Conservation (phyloP, 2,329 filamentous ascomycete genomes). For the Didymella pinodella region DNA sequence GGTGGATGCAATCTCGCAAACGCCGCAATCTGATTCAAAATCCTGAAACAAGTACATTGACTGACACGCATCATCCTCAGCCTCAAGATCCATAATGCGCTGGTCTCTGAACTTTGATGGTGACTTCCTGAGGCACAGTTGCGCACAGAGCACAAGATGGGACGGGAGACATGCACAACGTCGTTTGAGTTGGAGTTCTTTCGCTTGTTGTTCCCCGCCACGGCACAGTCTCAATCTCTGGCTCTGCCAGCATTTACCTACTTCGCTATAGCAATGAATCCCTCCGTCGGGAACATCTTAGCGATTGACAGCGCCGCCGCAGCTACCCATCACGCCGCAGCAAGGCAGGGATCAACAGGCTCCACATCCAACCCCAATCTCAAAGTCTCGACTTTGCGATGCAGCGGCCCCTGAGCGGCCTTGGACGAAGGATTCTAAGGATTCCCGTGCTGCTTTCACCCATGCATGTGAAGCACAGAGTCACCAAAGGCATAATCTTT, state of each 20-base stretch:
- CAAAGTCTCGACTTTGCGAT: conserved; percentile 6
- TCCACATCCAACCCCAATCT: not conserved
- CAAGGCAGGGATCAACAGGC: not conserved
- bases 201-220: conserved; percentile 12
- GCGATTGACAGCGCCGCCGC: conserved; percentile 6
- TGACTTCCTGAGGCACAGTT: conserved; percentile 2
- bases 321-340: conserved; percentile 8
- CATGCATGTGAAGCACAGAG: conserved; percentile 10
- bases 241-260: not conserved
- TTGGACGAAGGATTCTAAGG: not conserved
- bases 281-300: conserved; percentile 6
- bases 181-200: conserved; percentile 9
- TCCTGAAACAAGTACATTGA: not conserved
- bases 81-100: conserved; percentile 8
- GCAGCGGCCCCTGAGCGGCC: conserved; percentile 13
- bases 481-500: not conserved
- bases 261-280: conserved; percentile 5
- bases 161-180: conserved; percentile 14
- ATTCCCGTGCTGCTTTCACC: conserved; percentile 6
- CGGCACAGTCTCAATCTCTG: conserved; percentile 7
- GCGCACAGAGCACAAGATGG: conserved; percentile 12
- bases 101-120: conserved; percentile 4
- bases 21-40: conserved; percentile 10
- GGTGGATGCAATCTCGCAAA: conserved; percentile 20
- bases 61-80: conserved; percentile 2